These are phyloP conservation scores for Xerocomellus amylosporus DNA, from an alignment of 768 basidiomycete species.

Conservation along the genomic window DNA sequence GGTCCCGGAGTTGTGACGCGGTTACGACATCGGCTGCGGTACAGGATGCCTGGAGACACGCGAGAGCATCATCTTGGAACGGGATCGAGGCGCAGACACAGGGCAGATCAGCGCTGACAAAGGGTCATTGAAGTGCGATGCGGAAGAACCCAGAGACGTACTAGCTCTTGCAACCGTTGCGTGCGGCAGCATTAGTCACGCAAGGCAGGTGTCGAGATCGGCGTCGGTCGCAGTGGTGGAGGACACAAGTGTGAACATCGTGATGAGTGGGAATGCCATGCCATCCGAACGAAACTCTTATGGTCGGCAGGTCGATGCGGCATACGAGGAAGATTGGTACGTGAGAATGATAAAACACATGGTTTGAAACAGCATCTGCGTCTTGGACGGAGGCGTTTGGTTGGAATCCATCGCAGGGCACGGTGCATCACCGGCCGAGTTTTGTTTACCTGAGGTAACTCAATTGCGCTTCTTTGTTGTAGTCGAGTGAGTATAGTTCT, in stretches of 20 bases:
- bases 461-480: not conserved
- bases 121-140: not conserved
- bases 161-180: constrained; percentile 7
- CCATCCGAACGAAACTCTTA: not conserved
- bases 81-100: constrained; percentile 39
- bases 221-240: not conserved
- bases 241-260: constrained; percentile 19
- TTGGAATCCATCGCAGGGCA: not conserved
- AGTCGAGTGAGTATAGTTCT: not conserved
- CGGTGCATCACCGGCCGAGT: not conserved
- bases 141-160: not conserved
- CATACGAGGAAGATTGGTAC: not conserved
- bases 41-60: constrained; percentile 37
- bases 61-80: constrained; percentile 35
- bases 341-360: not conserved
- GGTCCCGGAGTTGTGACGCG: constrained; percentile 32
- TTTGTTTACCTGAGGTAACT: not conserved
- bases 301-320: not conserved
- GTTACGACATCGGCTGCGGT: constrained; percentile 26
- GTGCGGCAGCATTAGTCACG: not conserved
- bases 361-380: not conserved
- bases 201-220: constrained; percentile 11
- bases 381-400: not conserved
- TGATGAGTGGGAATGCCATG: not conserved
- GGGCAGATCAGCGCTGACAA: constrained; percentile 32